Percentiles rank a stretch among this genome's conserved stretches.
Conservation (phyloP, 83 land plant genomes). For the Larix sibirica region DNA sequence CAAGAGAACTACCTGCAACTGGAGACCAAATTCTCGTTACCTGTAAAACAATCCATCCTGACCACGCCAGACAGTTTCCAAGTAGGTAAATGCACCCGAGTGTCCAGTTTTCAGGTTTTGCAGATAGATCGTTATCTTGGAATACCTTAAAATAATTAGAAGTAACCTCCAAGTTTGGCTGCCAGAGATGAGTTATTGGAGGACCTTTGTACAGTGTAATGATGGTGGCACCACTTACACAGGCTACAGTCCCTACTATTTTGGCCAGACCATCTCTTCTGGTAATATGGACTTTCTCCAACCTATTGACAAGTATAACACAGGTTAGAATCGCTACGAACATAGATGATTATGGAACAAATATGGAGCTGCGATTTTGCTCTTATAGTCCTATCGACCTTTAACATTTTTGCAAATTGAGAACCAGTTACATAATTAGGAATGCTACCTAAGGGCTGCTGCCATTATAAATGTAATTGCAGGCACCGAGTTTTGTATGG, state of each 20-base stretch:
- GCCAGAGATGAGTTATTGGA: slow-evolving; percentile 32
- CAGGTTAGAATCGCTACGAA: neutral
- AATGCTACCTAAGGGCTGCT: slow-evolving; percentile 47
- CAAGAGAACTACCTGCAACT: neutral
- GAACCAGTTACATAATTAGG: neutral
- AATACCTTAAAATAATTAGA: neutral
- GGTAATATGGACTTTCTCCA: slow-evolving; percentile 42
- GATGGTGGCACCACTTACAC: slow-evolving; percentile 67
- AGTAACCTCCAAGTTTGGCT: neutral
- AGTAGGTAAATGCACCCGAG: slow-evolving; percentile 59
- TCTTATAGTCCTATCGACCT: too few relatives aligned
- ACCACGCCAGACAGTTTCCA: slow-evolving; percentile 77
- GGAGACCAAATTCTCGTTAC: slow-evolving; percentile 11
- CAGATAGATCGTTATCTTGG: slow-evolving; percentile 12
- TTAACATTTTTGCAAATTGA: too few relatives aligned
- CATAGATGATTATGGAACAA: too few relatives aligned
- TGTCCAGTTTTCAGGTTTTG: slow-evolving; percentile 50
- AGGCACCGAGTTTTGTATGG: slow-evolving; percentile 70
- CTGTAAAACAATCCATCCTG: slow-evolving; percentile 78
- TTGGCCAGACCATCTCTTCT: slow-evolving; percentile 58
- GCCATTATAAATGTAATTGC: slow-evolving; percentile 73
- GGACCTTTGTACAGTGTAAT: slow-evolving; percentile 65
- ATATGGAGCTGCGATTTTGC: too few relatives aligned
- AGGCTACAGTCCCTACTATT: slow-evolving; percentile 47
- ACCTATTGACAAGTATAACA: slow-evolving; percentile 23